Percentiles rank a stretch among this genome's conserved stretches.
These are phyloP conservation scores for Candida tibetensis DNA, from an alignment of 805 yeast species.

Conservation along the genomic window DNA sequence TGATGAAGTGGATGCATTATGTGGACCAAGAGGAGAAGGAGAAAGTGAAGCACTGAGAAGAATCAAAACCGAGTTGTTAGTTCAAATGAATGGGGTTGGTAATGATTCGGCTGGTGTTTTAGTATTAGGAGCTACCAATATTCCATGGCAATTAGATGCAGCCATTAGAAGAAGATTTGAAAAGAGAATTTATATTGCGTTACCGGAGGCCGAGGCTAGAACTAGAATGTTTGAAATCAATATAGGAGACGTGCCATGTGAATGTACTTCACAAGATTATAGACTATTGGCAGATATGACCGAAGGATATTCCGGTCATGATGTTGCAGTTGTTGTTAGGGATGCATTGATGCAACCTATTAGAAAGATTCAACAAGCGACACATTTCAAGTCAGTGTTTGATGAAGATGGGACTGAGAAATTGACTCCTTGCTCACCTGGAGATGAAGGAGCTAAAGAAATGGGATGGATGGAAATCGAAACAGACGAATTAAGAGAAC, in stretches of 20 bases:
- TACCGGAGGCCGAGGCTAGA: slow-evolving; percentile 93
- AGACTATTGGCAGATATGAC: slow-evolving; percentile 86
- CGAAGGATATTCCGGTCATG: slow-evolving; percentile 97
- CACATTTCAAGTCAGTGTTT: slow-evolving; percentile 75
- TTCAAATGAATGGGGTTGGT: slow-evolving; percentile 99
- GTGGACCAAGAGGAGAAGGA: slow-evolving; percentile 98
- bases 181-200: slow-evolving; percentile 87
- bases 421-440: slow-evolving; percentile 94
- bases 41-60: slow-evolving; percentile 95
- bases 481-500: slow-evolving; percentile 86
- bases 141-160: slow-evolving; percentile 98
- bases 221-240: slow-evolving; percentile 91
- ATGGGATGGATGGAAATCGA: slow-evolving; percentile 92
- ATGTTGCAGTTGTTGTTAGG: slow-evolving; percentile 91
- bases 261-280: slow-evolving; percentile 68
- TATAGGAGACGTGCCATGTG: slow-evolving; percentile 87
- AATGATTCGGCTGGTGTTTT: slow-evolving; percentile 89
- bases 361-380: slow-evolving; percentile 90
- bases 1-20: slow-evolving; percentile 96
- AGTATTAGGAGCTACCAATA: slow-evolving; percentile 95
- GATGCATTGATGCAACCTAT: slow-evolving; percentile 99
- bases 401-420: slow-evolving; percentile 44
- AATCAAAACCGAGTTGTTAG: slow-evolving; percentile 91
- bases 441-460: slow-evolving; percentile 82
- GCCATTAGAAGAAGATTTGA: slow-evolving; percentile 97